These are phyloP conservation scores for Macrocybe sp. DNA, from an alignment of 1,284 basidiomycete genomes.

Conservation along the genomic window DNA sequence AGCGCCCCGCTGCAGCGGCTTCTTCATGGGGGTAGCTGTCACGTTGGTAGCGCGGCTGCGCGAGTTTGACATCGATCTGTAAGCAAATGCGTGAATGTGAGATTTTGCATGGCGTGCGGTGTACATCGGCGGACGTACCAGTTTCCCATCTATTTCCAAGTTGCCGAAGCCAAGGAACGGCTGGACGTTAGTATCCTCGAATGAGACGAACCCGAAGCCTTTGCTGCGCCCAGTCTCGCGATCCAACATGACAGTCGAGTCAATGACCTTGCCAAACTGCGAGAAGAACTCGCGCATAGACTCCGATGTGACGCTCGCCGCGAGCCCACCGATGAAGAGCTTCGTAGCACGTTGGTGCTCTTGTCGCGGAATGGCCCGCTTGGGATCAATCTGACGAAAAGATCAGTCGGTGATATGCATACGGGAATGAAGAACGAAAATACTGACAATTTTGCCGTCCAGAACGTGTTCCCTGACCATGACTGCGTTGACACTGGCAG, in stretches of 20 bases:
- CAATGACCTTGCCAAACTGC: conserved; percentile 89
- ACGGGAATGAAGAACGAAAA: conserved; percentile 13
- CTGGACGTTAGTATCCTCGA: conserved; percentile 85
- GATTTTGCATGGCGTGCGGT: background rate
- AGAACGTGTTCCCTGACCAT: conserved; percentile 87
- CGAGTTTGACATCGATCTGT: conserved; percentile 93
- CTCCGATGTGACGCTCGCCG: conserved; percentile 88
- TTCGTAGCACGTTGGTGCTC: conserved; percentile 91
- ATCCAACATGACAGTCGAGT: conserved; percentile 98
- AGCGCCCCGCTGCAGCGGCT: conserved; percentile 15
- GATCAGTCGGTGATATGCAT: conserved; percentile 3
- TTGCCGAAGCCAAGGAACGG: conserved; percentile 82
- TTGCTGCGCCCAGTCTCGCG: conserved; percentile 94
- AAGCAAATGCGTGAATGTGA: conserved; percentile 2
- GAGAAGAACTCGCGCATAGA: conserved; percentile 91
- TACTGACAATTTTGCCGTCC: conserved; percentile 87
- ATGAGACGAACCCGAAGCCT: conserved; percentile 97
- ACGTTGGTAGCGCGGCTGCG: conserved; percentile 81
- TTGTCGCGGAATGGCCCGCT: conserved; percentile 94
- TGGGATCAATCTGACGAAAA: conserved; percentile 86
- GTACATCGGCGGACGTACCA: conserved; percentile 44
- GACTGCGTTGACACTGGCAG: conserved; percentile 84
- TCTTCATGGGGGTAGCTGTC: conserved; percentile 47
- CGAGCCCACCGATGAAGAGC: conserved; percentile 94
- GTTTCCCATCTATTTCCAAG: conserved; percentile 88